phyloP scores from a whole-genome alignment of 2,329 filamentous ascomycete species.

The Pseudocercospora fijiensis region DNA sequence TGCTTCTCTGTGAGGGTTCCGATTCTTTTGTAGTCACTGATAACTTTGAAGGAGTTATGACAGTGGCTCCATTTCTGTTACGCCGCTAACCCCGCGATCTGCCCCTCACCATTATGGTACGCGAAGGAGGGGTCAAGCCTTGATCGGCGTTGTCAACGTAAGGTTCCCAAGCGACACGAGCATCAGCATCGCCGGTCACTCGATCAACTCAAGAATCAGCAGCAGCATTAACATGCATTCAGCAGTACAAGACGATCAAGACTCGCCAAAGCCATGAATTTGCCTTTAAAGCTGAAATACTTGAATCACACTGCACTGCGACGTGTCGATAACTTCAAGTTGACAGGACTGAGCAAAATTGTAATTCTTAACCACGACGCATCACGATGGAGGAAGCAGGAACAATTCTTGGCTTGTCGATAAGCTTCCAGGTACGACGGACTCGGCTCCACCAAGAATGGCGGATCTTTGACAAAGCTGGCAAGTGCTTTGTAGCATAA shows the following conservation, averaged over 20 bases:
- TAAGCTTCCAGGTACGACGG: neutral
- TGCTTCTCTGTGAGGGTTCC: neutral
- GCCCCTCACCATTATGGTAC: neutral
- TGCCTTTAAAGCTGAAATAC: too few relatives aligned
- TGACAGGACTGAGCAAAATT: too few relatives aligned
- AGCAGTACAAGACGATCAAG: too few relatives aligned
- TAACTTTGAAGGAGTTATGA: neutral
- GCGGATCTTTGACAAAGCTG: too few relatives aligned
- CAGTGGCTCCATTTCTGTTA: neutral
- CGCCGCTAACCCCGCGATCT: neutral
- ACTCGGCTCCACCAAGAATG: neutral
- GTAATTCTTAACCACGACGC: too few relatives aligned
- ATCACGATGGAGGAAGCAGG: neutral
- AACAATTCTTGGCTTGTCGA: neutral
- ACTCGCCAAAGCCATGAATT: too few relatives aligned
- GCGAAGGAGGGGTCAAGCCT: neutral
- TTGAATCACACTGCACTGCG: too few relatives aligned
- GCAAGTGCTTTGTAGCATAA: neutral
- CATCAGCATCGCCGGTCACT: too few relatives aligned
- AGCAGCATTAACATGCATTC: too few relatives aligned
- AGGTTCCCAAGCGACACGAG: neutral
- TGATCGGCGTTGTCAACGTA: neutral
- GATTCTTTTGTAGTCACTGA: neutral
- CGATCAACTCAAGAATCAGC: too few relatives aligned
- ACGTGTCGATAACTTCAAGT: too few relatives aligned